Percentiles rank a stretch among this genome's conserved stretches.
phyloP scores from a whole-genome alignment of 768 basidiomycete genomes.

The Pleurotus giganteus region DNA sequence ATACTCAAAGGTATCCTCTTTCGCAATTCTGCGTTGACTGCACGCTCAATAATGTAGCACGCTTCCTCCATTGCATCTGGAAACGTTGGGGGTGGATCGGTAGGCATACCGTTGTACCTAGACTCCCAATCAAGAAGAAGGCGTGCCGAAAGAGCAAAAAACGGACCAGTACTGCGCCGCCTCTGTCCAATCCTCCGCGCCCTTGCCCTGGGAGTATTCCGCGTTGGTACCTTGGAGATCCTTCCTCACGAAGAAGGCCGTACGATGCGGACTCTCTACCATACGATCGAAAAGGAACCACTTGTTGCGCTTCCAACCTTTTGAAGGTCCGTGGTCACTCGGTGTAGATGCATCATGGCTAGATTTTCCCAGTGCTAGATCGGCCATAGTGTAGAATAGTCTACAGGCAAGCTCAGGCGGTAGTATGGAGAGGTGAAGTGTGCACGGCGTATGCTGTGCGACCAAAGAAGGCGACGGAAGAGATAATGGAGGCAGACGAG shows the following conservation, averaged over 20 bases:
- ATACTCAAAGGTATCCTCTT: constrained; percentile 58
- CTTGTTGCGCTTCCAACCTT: constrained; percentile 66
- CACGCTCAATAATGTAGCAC: constrained; percentile 62
- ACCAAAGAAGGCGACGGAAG: constrained; percentile 65
- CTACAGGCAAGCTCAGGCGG: constrained; percentile 74
- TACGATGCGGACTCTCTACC: constrained; percentile 84
- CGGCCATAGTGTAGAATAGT: constrained; percentile 72
- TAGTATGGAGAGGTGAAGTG: constrained; percentile 65
- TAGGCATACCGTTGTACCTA: constrained; percentile 80
- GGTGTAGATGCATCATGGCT: background rate
- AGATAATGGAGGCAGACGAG: constrained; percentile 55
- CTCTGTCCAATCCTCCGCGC: constrained; percentile 48
- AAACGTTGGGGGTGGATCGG: constrained; percentile 55
- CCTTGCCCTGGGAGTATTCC: constrained; percentile 29
- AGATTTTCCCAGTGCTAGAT: constrained; percentile 16
- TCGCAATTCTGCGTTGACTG: constrained; percentile 70
- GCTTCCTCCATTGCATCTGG: constrained; percentile 76
- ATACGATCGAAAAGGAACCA: constrained; percentile 85
- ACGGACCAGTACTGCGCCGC: constrained; percentile 73
- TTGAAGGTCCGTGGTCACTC: constrained; percentile 32
- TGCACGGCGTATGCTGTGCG: constrained; percentile 70
- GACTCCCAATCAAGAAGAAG: constrained; percentile 2
- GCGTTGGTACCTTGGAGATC: constrained; percentile 40
- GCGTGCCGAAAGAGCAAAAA: background rate
- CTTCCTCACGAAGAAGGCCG: constrained; percentile 69